A percentile compares a stretch with the other conserved stretches of the same genome.
phyloP scores from a whole-genome alignment of 2,329 filamentous ascomycete species.

The Venturia asperata region DNA sequence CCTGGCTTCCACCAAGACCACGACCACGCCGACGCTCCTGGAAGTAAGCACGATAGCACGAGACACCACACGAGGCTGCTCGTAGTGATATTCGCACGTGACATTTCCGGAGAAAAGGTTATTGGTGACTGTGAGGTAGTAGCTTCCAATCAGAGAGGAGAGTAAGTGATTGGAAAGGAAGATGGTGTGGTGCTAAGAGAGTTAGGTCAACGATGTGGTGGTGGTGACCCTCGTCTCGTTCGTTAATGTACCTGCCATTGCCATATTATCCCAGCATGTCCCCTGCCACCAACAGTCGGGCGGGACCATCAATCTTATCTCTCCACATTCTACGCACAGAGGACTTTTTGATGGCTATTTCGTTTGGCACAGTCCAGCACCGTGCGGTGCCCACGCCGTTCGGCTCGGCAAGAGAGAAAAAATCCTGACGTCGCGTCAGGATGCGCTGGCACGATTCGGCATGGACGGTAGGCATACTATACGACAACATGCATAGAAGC shows the following conservation, averaged over 20 bases:
- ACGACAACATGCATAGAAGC: conserved; percentile 7
- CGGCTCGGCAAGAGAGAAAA: no score
- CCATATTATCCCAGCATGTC: not conserved
- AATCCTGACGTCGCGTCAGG: not conserved
- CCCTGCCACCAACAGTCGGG: not conserved
- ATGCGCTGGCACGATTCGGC: conserved; percentile 12
- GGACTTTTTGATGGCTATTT: not conserved
- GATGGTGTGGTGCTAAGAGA: not conserved
- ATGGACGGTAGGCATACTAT: not conserved
- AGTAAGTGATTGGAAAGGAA: not conserved
- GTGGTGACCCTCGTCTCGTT: not conserved
- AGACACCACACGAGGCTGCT: conserved; percentile 25
- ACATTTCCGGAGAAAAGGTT: not conserved
- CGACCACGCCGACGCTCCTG: conserved; percentile 28
- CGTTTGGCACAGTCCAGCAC: not conserved
- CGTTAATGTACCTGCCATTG: not conserved
- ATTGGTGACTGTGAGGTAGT: not conserved
- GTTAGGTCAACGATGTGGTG: not conserved
- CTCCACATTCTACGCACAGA: not conserved
- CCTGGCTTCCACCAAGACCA: not conserved
- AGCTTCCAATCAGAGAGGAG: not conserved
- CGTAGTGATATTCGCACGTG: conserved; percentile 22
- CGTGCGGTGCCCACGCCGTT: conserved; percentile 21
- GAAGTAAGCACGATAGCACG: conserved; percentile 24
- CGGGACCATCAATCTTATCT: conserved; percentile 1